Evolutionary conservation across 139 green algal species (phyloP), one percentile per base, ranked within the genome.

Genomic region (Chlamydomonas applanata): DNA sequence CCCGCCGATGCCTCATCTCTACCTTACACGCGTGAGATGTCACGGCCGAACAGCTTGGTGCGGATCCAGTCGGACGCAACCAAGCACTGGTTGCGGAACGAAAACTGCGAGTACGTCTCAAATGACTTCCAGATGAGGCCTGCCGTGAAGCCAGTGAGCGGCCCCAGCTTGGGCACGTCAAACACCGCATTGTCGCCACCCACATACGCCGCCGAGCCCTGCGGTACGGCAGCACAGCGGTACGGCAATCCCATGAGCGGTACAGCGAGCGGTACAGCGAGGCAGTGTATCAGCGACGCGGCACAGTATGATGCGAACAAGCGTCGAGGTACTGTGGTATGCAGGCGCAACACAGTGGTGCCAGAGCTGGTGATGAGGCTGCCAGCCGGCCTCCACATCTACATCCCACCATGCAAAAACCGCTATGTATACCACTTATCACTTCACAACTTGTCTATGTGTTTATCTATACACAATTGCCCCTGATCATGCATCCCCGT

Each of bases 111-210:
- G 72, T 91, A 87, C 27, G 91, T 96, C 81, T 96, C 91, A 71
- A 94, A 96, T 30, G 85, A 84, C 76, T 92, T 92, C 94, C 94
- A 98, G 44, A 93, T 67, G 17, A 96, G 36, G 5, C 92, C 92
- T 19, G 90, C 91, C 25, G 72, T 78, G 3, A 81, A 61, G 71
- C 91, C 90, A 22, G 83, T 84, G n/a, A 96, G 75, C 0, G 88
- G 86, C 0, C 87, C 87, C 4, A 95, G 19, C 25, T 76, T 74
- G 25, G 94, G 93, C 19, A 96, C 84, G 72, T 98, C 94, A 79
- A 97, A 93, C 56, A 98, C 94, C 1, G 94, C 94, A 49, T 89
- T 86, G 86, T 97, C 92, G 53, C 80, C 71, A 20, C 88, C 94
- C 30, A 98, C 87, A 72, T 98, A 98, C 24, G 93, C 93, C 27